Conservation (phyloP, 371 early-diverging fungal species). For the Syncephalastrum racemosum region DNA sequence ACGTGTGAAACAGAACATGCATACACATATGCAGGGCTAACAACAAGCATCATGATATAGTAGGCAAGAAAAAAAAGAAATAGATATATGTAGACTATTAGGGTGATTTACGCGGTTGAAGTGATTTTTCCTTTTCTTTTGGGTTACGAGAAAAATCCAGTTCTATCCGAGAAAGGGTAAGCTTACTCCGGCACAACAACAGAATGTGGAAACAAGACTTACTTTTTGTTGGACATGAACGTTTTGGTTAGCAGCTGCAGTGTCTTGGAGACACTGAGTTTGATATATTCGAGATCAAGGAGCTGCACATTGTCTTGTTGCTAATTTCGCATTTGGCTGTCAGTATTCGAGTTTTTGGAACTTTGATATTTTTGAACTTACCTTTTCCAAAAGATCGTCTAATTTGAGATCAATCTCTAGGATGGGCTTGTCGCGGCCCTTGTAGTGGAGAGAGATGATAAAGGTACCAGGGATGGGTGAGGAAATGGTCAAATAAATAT, state of each 20-base stretch:
- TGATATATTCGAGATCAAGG: slow-evolving; percentile 93
- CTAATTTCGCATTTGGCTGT: slow-evolving; percentile 26
- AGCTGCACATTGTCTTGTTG: slow-evolving; percentile 85
- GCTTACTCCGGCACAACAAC: background rate
- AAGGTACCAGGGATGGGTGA: slow-evolving; percentile 87
- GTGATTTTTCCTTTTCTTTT: slow-evolving; percentile 15
- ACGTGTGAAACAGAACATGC: no score
- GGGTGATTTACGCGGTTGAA: no score
- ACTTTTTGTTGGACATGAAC: slow-evolving; percentile 50
- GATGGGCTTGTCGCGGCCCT: slow-evolving; percentile 88
- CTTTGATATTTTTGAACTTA: slow-evolving; percentile 14
- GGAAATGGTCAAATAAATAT: slow-evolving; percentile 82
- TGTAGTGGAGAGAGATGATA: slow-evolving; percentile 82
- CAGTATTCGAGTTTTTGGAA: background rate
- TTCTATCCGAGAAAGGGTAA: slow-evolving; percentile 11
- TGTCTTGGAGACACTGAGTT: slow-evolving; percentile 60
- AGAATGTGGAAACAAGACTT: slow-evolving; percentile 16
- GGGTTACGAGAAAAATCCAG: slow-evolving; percentile 27
- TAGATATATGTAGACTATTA: no score
- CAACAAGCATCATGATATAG: no score
- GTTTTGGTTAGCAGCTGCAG: slow-evolving; percentile 42
- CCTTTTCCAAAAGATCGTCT: slow-evolving; percentile 91
- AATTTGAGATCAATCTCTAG: slow-evolving; percentile 93
- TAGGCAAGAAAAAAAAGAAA: no score
- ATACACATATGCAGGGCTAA: no score